phyloP scores from a whole-genome alignment of 1,284 basidiomycete genomes.

The Cryptococcus sp. region DNA sequence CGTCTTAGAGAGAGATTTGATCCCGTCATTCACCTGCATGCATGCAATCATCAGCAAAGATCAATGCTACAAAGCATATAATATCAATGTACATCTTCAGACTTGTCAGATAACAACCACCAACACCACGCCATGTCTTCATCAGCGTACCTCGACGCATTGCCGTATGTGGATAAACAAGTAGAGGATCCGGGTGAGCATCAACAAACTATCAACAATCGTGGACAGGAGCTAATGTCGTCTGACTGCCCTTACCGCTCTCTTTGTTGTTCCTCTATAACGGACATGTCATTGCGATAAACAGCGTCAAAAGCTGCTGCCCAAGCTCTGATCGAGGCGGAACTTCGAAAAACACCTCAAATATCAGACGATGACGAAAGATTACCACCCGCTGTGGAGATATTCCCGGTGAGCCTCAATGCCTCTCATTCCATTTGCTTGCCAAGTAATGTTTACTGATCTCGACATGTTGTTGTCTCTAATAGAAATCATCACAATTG shows the following conservation, averaged over 20 bases:
- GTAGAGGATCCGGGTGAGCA: constrained; percentile 74
- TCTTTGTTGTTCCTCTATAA: no score
- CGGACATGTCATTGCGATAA: no score
- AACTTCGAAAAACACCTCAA: constrained; percentile 39
- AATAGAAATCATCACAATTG: constrained; percentile 53
- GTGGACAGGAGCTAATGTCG: constrained; percentile 45
- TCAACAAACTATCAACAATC: constrained; percentile 57
- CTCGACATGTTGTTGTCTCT: not conserved
- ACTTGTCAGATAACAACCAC: no score
- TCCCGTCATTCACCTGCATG: constrained; percentile 5
- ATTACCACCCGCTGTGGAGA: constrained; percentile 66
- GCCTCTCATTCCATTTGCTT: not conserved
- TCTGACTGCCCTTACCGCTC: no score
- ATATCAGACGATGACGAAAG: constrained; percentile 61
- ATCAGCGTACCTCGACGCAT: constrained; percentile 64
- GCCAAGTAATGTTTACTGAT: no score
- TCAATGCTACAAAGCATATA: no score
- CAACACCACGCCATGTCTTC: constrained; percentile 31
- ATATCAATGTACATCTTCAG: no score
- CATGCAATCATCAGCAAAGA: not conserved
- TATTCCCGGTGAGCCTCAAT: constrained; percentile 38
- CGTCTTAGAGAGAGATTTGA: constrained; percentile 8
- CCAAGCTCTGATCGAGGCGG: constrained; percentile 49
- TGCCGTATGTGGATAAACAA: constrained; percentile 94
- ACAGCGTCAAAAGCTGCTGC: constrained; percentile 41